These are phyloP conservation scores for Calonectria pseudoreteaudii DNA, from an alignment of 2,329 filamentous ascomycete genomes.

Conservation along the genomic window DNA sequence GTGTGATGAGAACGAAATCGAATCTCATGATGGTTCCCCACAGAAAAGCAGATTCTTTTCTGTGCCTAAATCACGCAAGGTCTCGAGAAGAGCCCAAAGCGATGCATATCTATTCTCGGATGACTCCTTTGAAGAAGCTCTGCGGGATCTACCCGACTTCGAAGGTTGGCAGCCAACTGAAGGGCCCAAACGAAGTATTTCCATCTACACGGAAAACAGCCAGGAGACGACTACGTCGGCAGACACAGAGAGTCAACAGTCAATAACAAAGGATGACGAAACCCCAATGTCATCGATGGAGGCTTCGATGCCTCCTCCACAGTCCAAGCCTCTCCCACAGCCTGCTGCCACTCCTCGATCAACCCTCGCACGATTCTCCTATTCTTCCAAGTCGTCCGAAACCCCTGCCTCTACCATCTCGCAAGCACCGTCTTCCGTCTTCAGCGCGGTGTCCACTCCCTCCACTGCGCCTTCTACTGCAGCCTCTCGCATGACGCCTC, in stretches of 20 bases:
- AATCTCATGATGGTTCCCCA: conserved; percentile 47
- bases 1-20: conserved; percentile 61
- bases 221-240: conserved; percentile 37
- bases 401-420: conserved; percentile 53
- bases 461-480: conserved; percentile 58
- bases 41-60: conserved; percentile 69
- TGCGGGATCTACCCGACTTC: conserved; percentile 63
- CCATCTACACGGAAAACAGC: conserved; percentile 60
- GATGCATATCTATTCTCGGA: conserved; percentile 65
- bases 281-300: conserved; percentile 39
- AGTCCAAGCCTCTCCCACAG: conserved; percentile 34
- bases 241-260: conserved; percentile 39
- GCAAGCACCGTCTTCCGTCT: conserved; percentile 48
- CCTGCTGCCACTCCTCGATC: conserved; percentile 45
- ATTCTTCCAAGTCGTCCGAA: conserved; percentile 41
- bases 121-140: conserved; percentile 67
- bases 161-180: conserved; percentile 57
- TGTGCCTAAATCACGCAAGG: conserved; percentile 40
- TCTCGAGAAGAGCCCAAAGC: conserved; percentile 46
- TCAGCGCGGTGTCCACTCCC: conserved; percentile 50
- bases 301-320: conserved; percentile 45
- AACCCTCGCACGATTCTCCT: conserved; percentile 50
- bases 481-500: conserved; percentile 60
- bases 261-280: conserved; percentile 32
- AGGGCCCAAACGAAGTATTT: conserved; percentile 52